Evolutionary conservation across 1,284 basidiomycete species (phyloP), one percentile per base, ranked within the genome.

Genomic region (Sporisorium scitamineum): DNA sequence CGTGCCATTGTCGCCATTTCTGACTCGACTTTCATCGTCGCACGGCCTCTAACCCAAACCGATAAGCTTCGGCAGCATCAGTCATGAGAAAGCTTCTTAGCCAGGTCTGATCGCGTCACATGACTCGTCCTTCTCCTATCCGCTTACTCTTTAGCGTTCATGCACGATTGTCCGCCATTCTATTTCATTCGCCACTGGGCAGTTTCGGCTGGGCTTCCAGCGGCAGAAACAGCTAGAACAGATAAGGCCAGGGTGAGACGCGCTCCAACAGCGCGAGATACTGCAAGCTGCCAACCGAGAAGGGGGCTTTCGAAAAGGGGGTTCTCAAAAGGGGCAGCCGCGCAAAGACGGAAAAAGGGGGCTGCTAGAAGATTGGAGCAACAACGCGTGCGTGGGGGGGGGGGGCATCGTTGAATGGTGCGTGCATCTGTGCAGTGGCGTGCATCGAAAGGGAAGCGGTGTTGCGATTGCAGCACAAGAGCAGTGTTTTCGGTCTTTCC

Each of bases 351-450:
- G 54, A 44, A 31, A 18, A 45, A 47, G 31, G 31, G n/a, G 42
- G 54, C 20, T 32, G 13, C 27, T 45, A 13, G 54, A 54, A 54
- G 41, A 32, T 52, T 22, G 50, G 31, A 24, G n/a, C 29, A 32
- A 24, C 50, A 34, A 22, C 29, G 50, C 50, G 50, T 22, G 50
- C 10, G 22, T 37, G 50, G 22, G 50, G 29, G 48, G 5, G n/a
- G 7, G 29, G 48, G 5, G n/a, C 6, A 10, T 22, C 2, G 50
- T 16, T 9, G 29, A 44, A 18, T 47, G 54, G 54, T 26, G 42
- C 41, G 54, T 56, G 54, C 42, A 22, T 34, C 31, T 18, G 26
- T 56, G 54, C 54, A 56, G 54, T 32, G 42, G 54, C 54, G 42
- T 45, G 54, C 54, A 56, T 16, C 44, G 9, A 24, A 45, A 20